Conservation (phyloP, 768 basidiomycete species). For the Punctularia strigosozonata region DNA sequence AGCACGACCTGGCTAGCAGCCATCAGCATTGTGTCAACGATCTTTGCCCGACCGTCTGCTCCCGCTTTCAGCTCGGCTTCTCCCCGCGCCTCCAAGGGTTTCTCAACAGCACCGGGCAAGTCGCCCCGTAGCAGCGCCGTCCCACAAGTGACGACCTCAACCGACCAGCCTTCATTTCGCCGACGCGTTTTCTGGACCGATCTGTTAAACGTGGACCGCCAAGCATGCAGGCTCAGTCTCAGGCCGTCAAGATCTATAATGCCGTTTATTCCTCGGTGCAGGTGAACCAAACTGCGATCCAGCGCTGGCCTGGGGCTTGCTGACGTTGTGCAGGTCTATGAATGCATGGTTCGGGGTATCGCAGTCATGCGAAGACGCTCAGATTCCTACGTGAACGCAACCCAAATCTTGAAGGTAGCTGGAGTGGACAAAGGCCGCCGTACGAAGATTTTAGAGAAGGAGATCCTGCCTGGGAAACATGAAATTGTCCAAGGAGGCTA, state of each 20-base stretch:
- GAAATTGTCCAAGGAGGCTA: constrained; percentile 99
- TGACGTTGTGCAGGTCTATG: constrained; percentile 59
- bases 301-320: constrained; percentile 9
- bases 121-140: no score
- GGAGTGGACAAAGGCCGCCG: constrained; percentile 94
- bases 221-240: constrained; percentile 14
- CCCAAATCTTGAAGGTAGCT: constrained; percentile 97
- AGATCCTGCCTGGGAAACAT: constrained; percentile 89
- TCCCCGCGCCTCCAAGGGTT: no score
- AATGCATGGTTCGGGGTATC: constrained; percentile 96
- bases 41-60: no score
- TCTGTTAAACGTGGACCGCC: no score
- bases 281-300: constrained; percentile 23
- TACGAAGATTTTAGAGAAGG: constrained; percentile 95
- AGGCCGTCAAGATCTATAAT: constrained; percentile 80
- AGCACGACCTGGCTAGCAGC: no score
- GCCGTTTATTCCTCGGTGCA: constrained; percentile 87
- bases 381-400: constrained; percentile 96
- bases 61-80: no score
- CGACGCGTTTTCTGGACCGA: no score
- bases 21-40: no score
- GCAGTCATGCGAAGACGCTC: constrained; percentile 95
- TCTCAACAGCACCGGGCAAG: no score
- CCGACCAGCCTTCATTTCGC: no score
- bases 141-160: no score